phyloP scores from a whole-genome alignment of 1,284 basidiomycete genomes.

The Entoloma clypeatum region DNA sequence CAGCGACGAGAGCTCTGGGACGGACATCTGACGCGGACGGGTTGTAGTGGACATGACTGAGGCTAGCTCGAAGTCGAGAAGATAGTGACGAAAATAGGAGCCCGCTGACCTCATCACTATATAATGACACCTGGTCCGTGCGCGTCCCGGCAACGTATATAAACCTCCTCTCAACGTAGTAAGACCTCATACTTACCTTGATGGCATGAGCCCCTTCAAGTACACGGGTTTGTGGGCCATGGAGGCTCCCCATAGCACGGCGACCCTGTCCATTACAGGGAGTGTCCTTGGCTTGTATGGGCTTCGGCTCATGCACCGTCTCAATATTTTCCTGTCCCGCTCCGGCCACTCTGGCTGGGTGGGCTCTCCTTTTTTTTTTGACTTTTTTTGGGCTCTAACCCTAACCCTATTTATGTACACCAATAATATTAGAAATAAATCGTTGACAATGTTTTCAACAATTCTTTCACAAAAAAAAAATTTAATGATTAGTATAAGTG shows the following conservation, averaged over 20 bases:
- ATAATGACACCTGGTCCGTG: neutral
- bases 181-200: slow-evolving; percentile 45
- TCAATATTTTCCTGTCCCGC: slow-evolving; percentile 67
- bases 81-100: slow-evolving; percentile 1
- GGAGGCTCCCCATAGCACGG: slow-evolving; percentile 60
- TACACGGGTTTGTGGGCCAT: slow-evolving; percentile 39
- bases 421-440: too few species aligned
- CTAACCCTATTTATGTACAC: too few species aligned
- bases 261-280: slow-evolving; percentile 62
- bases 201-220: slow-evolving; percentile 41
- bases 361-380: too few species aligned
- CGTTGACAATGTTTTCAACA: too few species aligned
- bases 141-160: neutral
- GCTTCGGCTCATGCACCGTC: slow-evolving; percentile 66
- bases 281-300: slow-evolving; percentile 55
- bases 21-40: slow-evolving; percentile 11
- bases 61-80: neutral
- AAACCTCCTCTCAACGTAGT: neutral
- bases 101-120: neutral
- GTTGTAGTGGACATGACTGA: slow-evolving; percentile 5
- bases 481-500: neutral
- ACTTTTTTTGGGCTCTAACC: too few species aligned
- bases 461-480: neutral
- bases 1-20: slow-evolving; percentile 23
- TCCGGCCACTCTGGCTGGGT: slow-evolving; percentile 53